These are phyloP conservation scores for Rhamnella rubrinervis DNA, from an alignment of 331 rosid species.

Conservation along the genomic window DNA sequence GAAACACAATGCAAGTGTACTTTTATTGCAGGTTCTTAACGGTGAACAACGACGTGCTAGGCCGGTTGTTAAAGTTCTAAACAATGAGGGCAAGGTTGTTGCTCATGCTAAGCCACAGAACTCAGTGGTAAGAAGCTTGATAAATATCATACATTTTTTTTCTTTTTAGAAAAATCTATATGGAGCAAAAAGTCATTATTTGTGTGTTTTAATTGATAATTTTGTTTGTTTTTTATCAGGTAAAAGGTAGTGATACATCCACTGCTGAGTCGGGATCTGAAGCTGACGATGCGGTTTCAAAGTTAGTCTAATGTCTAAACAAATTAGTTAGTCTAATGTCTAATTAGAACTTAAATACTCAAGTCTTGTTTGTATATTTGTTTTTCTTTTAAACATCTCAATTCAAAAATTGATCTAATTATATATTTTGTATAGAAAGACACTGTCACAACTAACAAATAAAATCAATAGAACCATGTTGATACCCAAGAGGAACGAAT, in stretches of 20 bases:
- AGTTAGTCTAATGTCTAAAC: too few species aligned
- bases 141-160: not conserved
- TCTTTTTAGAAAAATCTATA: too few species aligned
- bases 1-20: conserved; percentile 5
- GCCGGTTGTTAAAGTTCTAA: conserved; percentile 84
- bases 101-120: conserved; percentile 78
- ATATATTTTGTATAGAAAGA: too few species aligned
- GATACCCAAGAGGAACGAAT: too few species aligned
- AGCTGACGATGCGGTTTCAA: conserved; percentile 81
- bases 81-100: conserved; percentile 88
- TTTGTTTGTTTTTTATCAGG: conserved; percentile 43
- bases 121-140: conserved; percentile 56
- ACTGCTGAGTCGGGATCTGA: conserved; percentile 99
- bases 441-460: too few species aligned
- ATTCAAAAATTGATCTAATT: too few species aligned
- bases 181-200: not conserved
- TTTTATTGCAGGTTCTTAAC: conserved; percentile 64
- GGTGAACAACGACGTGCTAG: conserved; percentile 75
- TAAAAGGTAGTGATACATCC: conserved; percentile 89
- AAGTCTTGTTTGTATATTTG: too few species aligned
- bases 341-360: too few species aligned
- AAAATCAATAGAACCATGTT: too few species aligned
- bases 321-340: too few species aligned
- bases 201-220: not conserved
- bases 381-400: too few species aligned